A percentile compares a stretch with the other conserved stretches of the same genome.
phyloP scores from a whole-genome alignment of 257 asterid species.

The Ehretia macrophylla region DNA sequence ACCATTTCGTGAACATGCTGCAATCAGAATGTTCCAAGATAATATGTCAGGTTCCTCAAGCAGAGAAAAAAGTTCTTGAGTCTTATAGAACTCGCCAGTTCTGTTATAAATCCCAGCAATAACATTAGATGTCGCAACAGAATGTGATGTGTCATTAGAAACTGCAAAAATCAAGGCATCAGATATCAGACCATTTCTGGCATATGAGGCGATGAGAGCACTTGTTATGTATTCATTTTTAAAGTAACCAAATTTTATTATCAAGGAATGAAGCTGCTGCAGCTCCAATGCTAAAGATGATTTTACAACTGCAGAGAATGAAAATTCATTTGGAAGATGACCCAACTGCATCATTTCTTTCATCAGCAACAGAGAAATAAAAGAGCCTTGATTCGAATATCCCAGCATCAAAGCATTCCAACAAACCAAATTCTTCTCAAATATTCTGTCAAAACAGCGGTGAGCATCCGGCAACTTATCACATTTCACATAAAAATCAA shows the following conservation, averaged over 20 bases:
- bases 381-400: slow-evolving; percentile 51
- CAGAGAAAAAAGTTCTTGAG: slow-evolving; percentile 66
- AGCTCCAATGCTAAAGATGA: slow-evolving; percentile 38
- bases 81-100: slow-evolving; percentile 52
- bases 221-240: slow-evolving; percentile 51
- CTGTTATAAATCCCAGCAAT: slow-evolving; percentile 67
- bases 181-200: slow-evolving; percentile 39
- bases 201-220: slow-evolving; percentile 61
- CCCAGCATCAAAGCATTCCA: slow-evolving; percentile 77
- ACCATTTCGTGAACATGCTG: slow-evolving; percentile 83
- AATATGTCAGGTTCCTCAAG: slow-evolving; percentile 64
- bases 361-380: slow-evolving; percentile 35
- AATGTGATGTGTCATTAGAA: slow-evolving; percentile 20
- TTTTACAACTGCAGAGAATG: slow-evolving; percentile 60
- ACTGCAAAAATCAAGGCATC: slow-evolving; percentile 51
- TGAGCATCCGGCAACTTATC: slow-evolving; percentile 50
- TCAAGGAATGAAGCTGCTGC: slow-evolving; percentile 64
- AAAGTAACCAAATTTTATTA: slow-evolving; percentile 54
- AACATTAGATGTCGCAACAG: slow-evolving; percentile 49
- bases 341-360: slow-evolving; percentile 55
- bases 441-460: slow-evolving; percentile 55
- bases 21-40: slow-evolving; percentile 84
- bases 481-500: slow-evolving; percentile 57
- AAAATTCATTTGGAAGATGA: slow-evolving; percentile 46
- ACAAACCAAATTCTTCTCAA: slow-evolving; percentile 53